Evolutionary conservation across 148 eudicot genomes (phyloP).

Genomic region (Drosera capensis): DNA sequence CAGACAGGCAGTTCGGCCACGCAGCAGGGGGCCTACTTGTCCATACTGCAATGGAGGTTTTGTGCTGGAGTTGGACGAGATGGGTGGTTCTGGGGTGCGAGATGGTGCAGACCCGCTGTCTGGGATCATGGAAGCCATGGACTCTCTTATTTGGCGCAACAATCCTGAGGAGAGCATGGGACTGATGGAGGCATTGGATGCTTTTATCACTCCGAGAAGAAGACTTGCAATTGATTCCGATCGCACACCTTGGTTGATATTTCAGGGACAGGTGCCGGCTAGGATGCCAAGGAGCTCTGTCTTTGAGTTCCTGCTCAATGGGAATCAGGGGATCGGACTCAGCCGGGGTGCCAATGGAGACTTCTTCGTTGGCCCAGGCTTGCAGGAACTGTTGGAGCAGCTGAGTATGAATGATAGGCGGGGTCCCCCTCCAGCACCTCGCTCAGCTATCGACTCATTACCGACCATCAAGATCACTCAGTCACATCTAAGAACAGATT

Average conservation of each 20-base stretch:
- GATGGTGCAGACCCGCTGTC: constrained; percentile 28
- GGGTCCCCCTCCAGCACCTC: constrained; percentile 90
- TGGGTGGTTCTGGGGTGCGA: constrained; percentile 16
- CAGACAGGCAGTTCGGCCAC: constrained; percentile 42
- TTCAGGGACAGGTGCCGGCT: constrained; percentile 45
- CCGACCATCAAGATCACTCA: constrained; percentile 64
- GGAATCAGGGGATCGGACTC: constrained; percentile 40
- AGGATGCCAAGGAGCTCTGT: constrained; percentile 31
- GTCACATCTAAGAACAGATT: constrained; percentile 55
- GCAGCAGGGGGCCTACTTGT: constrained; percentile 29
- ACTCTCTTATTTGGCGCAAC: constrained; percentile 10
- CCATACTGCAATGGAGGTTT: constrained; percentile 72
- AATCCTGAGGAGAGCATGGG: constrained; percentile 27
- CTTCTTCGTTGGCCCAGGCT: constrained; percentile 47
- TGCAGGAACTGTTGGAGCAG: constrained; percentile 67
- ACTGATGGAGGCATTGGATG: constrained; percentile 41
- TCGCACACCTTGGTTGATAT: constrained; percentile 42
- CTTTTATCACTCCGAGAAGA: constrained; percentile 50
- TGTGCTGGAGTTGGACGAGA: constrained; percentile 54
- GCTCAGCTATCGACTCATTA: constrained; percentile 73
- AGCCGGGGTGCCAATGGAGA: constrained; percentile 43
- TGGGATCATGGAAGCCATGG: constrained; percentile 35
- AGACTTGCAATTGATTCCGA: constrained; percentile 38
- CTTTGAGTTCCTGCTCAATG: constrained; percentile 47
- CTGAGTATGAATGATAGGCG: constrained; percentile 43